phyloP scores from a whole-genome alignment of 2,329 filamentous ascomycete genomes.

The Fusarium anthophilum region DNA sequence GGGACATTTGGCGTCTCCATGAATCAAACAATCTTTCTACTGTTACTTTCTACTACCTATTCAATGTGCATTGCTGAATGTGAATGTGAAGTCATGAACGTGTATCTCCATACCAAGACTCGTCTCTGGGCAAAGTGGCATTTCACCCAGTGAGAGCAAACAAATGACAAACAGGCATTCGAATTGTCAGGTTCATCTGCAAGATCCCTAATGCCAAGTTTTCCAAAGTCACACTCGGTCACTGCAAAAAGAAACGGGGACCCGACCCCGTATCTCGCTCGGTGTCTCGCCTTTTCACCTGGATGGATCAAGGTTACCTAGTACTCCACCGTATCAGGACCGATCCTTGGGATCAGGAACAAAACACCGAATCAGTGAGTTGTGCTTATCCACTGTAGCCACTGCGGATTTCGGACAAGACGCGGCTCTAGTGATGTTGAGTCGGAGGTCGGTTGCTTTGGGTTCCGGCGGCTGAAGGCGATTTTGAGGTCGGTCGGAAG shows the following conservation, averaged over 20 bases:
- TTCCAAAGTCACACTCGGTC: neutral
- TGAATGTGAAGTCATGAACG: neutral
- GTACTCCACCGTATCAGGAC: slow-evolving; percentile 11
- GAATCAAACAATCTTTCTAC: slow-evolving; percentile 33
- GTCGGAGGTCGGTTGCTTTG: slow-evolving; percentile 23
- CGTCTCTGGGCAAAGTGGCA: neutral
- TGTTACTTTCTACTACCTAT: neutral
- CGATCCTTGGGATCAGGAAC: slow-evolving; percentile 8
- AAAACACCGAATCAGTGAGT: neutral
- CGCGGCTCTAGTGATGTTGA: neutral
- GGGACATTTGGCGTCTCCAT: slow-evolving; percentile 31
- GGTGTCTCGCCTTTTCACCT: slow-evolving; percentile 25
- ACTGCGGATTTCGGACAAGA: slow-evolving; percentile 11
- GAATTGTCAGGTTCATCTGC: slow-evolving; percentile 19
- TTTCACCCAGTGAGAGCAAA: slow-evolving; percentile 14
- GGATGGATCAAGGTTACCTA: neutral
- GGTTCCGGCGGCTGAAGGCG: slow-evolving; percentile 14
- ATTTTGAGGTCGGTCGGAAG: neutral
- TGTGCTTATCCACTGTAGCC: slow-evolving; percentile 11
- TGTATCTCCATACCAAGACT: neutral
- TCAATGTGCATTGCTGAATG: neutral
- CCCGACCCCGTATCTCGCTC: slow-evolving; percentile 5
- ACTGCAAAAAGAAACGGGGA: slow-evolving; percentile 1
- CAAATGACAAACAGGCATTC: slow-evolving; percentile 28
- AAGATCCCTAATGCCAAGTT: slow-evolving; percentile 32